Evolutionary conservation across 2,329 filamentous ascomycete genomes (phyloP).

Genomic region (Aspergillus pseudoglaucus): DNA sequence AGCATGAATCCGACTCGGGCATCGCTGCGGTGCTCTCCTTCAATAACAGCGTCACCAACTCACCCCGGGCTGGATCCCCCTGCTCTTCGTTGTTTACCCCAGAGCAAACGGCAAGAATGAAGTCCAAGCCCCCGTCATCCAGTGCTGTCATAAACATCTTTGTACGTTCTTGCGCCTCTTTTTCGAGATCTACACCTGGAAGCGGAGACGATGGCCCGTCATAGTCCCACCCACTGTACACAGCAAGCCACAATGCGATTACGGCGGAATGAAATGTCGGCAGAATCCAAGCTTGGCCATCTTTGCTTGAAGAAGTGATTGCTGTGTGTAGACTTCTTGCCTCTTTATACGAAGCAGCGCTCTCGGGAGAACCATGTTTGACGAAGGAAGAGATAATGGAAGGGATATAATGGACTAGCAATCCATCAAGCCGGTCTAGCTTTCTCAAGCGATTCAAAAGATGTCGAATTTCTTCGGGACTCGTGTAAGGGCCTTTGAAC

Average conservation of each 20-base stretch:
- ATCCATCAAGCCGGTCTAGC: conserved; percentile 69
- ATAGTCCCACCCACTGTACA: conserved; percentile 85
- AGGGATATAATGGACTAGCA: conserved; percentile 74
- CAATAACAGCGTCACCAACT: conserved; percentile 75
- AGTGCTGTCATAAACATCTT: conserved; percentile 69
- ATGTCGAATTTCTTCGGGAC: conserved; percentile 63
- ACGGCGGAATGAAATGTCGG: conserved; percentile 72
- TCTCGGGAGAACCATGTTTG: conserved; percentile 71
- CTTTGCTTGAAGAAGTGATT: conserved; percentile 56
- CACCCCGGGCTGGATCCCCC: conserved; percentile 79
- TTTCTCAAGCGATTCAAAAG: conserved; percentile 64
- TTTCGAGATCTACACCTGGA: conserved; percentile 55
- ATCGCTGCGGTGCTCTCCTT: conserved; percentile 67
- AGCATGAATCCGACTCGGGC: conserved; percentile 62
- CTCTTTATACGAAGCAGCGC: conserved; percentile 59
- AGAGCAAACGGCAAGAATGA: conserved; percentile 76
- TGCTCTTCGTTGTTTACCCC: conserved; percentile 76
- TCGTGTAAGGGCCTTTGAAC: conserved; percentile 67
- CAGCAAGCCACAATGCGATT: conserved; percentile 79
- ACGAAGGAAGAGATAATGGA: conserved; percentile 70
- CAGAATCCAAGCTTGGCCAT: conserved; percentile 65
- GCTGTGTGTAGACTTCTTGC: conserved; percentile 64
- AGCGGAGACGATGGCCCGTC: conserved; percentile 59
- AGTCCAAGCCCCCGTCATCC: conserved; percentile 86
- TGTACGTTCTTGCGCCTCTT: conserved; percentile 64